These are phyloP conservation scores for Immersiella caudata DNA, from an alignment of 495 filamentous ascomycete genomes.

Conservation along the genomic window DNA sequence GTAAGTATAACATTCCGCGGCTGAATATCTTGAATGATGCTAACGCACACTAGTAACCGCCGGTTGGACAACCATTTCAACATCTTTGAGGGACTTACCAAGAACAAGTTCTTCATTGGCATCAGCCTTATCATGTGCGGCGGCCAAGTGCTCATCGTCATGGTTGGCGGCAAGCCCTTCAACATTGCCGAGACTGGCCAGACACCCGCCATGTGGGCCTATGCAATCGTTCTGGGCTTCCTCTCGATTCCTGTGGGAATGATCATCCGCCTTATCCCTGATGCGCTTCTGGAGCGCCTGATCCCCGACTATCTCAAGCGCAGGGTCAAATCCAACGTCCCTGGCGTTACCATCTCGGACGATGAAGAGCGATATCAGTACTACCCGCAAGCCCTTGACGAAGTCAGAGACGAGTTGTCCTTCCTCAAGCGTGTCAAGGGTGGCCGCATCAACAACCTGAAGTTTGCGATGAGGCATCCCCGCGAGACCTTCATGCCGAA, in stretches of 20 bases:
- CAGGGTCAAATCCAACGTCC: constrained; percentile 51
- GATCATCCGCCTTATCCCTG: constrained; percentile 62
- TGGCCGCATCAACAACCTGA: constrained; percentile 83
- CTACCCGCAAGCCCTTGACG: constrained; percentile 73
- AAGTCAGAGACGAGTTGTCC: constrained; percentile 76
- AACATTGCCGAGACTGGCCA: constrained; percentile 62
- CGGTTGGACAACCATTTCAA: constrained; percentile 88
- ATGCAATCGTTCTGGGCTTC: constrained; percentile 70
- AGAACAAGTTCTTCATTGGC: constrained; percentile 80
- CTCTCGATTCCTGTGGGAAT: constrained; percentile 76
- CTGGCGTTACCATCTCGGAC: constrained; percentile 67
- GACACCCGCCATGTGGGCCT: constrained; percentile 71
- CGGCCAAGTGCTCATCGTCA: constrained; percentile 80
- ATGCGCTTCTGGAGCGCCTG: constrained; percentile 64
- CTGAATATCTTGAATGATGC: not conserved
- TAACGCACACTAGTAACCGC: constrained; percentile 62
- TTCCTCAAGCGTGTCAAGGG: constrained; percentile 92
- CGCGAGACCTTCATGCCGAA: constrained; percentile 70
- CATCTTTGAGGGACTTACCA: constrained; percentile 78
- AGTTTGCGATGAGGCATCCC: constrained; percentile 81
- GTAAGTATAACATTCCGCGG: constrained; percentile 46
- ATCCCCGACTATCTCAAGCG: constrained; percentile 70
- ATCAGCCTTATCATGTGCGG: constrained; percentile 81
- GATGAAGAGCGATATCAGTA: constrained; percentile 68
- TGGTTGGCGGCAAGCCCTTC: constrained; percentile 73